Evolutionary conservation across 2,329 filamentous ascomycete species (phyloP).

Genomic region (Sphaerulina populicola): DNA sequence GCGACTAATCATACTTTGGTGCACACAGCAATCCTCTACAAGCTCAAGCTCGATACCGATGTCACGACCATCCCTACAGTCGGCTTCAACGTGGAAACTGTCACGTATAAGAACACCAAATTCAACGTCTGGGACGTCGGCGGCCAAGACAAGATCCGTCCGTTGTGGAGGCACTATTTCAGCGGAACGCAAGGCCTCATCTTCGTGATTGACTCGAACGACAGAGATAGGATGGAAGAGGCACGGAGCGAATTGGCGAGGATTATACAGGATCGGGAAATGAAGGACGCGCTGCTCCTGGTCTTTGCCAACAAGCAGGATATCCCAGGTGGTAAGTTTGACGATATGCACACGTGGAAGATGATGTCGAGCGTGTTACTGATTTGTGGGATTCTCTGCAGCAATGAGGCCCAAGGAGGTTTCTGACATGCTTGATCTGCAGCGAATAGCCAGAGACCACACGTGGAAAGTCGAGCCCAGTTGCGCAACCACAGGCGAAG

Average conservation of each 20-base stretch:
- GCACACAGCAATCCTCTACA: slow-evolving; percentile 76
- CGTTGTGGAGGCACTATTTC: slow-evolving; percentile 99
- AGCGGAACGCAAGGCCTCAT: slow-evolving; percentile 96
- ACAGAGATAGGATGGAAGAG: slow-evolving; percentile 96
- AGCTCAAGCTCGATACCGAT: slow-evolving; percentile 98
- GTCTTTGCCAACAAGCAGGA: slow-evolving; percentile 99
- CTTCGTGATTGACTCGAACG: slow-evolving; percentile 98
- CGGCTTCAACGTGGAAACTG: slow-evolving; percentile 99
- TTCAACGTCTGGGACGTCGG: slow-evolving; percentile 99
- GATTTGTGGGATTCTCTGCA: slow-evolving; percentile 14
- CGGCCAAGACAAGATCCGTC: slow-evolving; percentile 99
- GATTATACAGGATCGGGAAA: slow-evolving; percentile 98
- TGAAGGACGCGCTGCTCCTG: slow-evolving; percentile 90
- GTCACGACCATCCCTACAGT: slow-evolving; percentile 99
- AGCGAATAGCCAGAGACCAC: slow-evolving; percentile 46
- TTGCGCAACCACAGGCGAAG: slow-evolving; percentile 47
- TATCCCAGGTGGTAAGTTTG: slow-evolving; percentile 68
- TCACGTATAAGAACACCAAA: slow-evolving; percentile 99
- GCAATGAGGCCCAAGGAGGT: slow-evolving; percentile 46
- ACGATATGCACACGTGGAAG: neutral
- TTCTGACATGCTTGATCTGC: slow-evolving; percentile 41
- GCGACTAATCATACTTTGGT: neutral
- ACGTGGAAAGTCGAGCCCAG: slow-evolving; percentile 49
- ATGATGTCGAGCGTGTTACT: neutral
- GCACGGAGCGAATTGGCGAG: slow-evolving; percentile 92